Base-by-base conservation (phyloP, 306 rosid genomes). In the Albizia julibrissin region DNA sequence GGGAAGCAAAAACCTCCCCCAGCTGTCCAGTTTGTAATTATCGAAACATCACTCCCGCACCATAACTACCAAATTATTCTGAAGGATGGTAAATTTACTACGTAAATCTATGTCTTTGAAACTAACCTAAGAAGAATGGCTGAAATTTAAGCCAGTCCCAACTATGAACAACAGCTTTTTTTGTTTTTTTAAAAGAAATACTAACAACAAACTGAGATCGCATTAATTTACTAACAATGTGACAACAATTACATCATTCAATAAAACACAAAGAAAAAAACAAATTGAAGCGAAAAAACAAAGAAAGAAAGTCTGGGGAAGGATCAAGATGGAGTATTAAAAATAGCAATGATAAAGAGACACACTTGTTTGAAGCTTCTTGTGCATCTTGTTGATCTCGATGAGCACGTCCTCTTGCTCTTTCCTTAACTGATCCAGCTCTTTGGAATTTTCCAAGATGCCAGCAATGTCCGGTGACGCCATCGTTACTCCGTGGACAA, bases 361-460 rank as follows among this genome's bases (percentile, higher is more conserved):
- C 82, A 84, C 11, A 95, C 99, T 84, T 2, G 91, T 11, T 65
- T 91, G 94, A 80, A 95, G 98, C 89, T 92, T 95, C 91, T 92
- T 95, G 76, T 95, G 99, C 83, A 95, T 89, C 89, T 92, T 95
- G 85, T 95, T 95, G 82, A 95, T 95, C 70, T 95, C 98, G 21
- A 24, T 31, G n/a, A 95, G 89, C 72, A 95, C 87, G 0, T 89
- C 93, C 77, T 95, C 99, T 49, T 85, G 98, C 8, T 91, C 91
- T 86, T 92, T 93, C 91, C 99, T 84, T 24, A 93, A 79, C 86
- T 91, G 97, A 89, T 95, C 99, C 40, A 95, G 91, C 85, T 93
- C 99, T 79, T 92, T 95, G 43, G 99, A 83, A 78, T 70, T 89
- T 27, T 87, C 97, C 86, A 95, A 79, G 68, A 95, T 92, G 72